phyloP scores from a whole-genome alignment of 2,329 filamentous ascomycete genomes.

The Aureobasidium vineae region DNA sequence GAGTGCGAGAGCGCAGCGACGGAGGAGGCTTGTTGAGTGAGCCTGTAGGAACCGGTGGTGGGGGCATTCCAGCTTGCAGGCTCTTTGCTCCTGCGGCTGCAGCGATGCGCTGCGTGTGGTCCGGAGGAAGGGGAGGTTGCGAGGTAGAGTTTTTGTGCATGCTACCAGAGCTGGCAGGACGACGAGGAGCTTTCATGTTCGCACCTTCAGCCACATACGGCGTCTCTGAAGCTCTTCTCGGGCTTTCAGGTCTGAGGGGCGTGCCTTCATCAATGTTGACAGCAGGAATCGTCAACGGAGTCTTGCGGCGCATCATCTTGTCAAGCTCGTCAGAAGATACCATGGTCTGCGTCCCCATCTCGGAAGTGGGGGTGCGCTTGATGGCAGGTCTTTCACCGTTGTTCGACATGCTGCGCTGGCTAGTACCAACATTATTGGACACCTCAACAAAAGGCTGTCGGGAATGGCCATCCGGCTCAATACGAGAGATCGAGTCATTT shows the following conservation, averaged over 20 bases:
- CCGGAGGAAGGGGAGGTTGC: slow-evolving; percentile 72
- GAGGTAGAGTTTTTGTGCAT: slow-evolving; percentile 49
- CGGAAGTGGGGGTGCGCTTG: slow-evolving; percentile 40
- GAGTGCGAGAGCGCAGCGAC: slow-evolving; percentile 39
- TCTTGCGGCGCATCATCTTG: slow-evolving; percentile 62
- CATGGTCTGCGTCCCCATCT: slow-evolving; percentile 77
- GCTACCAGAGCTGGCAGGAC: slow-evolving; percentile 74
- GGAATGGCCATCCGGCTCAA: not conserved
- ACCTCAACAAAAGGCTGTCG: slow-evolving; percentile 29
- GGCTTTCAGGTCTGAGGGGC: slow-evolving; percentile 28
- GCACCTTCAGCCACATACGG: slow-evolving; percentile 18
- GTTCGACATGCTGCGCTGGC: slow-evolving; percentile 17
- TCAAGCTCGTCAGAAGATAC: slow-evolving; percentile 83
- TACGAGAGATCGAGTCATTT: not conserved
- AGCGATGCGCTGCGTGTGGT: slow-evolving; percentile 82
- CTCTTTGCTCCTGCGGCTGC: slow-evolving; percentile 62
- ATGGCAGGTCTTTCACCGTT: slow-evolving; percentile 11
- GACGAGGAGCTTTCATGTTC: slow-evolving; percentile 42
- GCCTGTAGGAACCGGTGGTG: slow-evolving; percentile 76
- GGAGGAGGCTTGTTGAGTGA: slow-evolving; percentile 33
- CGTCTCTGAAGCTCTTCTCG: slow-evolving; percentile 28
- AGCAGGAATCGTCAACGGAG: slow-evolving; percentile 35
- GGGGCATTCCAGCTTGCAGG: slow-evolving; percentile 65
- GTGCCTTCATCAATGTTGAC: slow-evolving; percentile 27
- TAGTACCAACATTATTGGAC: slow-evolving; percentile 28